Base-by-base conservation (phyloP, 1,284 basidiomycete genomes). In the Leccinum pachyderme region DNA sequence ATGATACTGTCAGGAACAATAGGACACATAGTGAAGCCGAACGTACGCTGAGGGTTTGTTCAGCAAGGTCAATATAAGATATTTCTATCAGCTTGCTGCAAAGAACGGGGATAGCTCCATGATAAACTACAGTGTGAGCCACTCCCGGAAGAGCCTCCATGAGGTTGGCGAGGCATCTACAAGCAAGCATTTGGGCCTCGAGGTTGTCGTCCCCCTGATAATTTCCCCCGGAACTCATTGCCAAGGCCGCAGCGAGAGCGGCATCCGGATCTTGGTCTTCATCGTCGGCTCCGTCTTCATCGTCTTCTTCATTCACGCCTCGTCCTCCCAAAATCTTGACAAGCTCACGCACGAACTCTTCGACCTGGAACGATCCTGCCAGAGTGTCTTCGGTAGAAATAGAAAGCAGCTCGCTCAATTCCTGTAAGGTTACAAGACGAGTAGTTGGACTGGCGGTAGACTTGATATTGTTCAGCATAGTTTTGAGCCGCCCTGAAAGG, bases 351-450 rank as follows among this genome's bases (percentile, higher is more conserved):
- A 96, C 93, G 69, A 95, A 98, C 13, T 87, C 83, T 65, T 96
- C 93, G 28, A 95, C 89, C 60, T 92, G 93, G 75, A 99, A 96
- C 35, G 91, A 96, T 45, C 94, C 95, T 13, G 93, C 91, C 43
- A 99, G 79, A 1, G 94, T 98, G 71, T 99, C 97, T 74, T 99
- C 96, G 7, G 94, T 98, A 73, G 93, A 94, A 74, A 99, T 95
- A 60, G 93, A 93, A 54, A 99, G 85, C 45, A 98, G 73, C 70
- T 99, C 97, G 69, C 91, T 94, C 53, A 98, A 84, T 68, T 99
- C 96, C 68, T 98, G 94, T 13, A 99, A 78, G 3, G 95, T 94
- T 49, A 95, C 77, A 50, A 98, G 84, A 47, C 93, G 86, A 27
- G 88, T 90, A 0, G 91, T 87, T 6, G 87, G 81, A 68, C 89